phyloP scores from a whole-genome alignment of 73 alveolate species.

The Paramecium caudatum region DNA sequence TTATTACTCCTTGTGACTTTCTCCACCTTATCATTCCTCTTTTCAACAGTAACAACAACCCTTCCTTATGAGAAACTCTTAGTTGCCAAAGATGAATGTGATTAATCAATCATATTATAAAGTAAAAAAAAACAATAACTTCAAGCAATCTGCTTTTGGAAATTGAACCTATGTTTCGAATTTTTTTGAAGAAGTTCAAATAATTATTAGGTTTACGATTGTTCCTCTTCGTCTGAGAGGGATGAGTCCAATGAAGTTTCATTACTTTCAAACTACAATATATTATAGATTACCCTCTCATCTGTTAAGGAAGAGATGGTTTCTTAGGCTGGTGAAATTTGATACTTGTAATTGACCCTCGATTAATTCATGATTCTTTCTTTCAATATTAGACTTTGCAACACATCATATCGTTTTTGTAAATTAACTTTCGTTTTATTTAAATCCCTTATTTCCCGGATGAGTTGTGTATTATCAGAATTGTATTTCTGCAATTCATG shows the following conservation, averaged over 20 bases:
- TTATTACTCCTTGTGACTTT: no score
- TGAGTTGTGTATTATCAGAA: background rate
- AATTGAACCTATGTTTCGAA: slow-evolving; percentile 27
- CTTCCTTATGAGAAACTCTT: no score
- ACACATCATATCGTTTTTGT: slow-evolving; percentile 5
- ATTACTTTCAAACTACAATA: slow-evolving; percentile 50
- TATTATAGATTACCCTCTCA: background rate
- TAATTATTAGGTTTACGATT: background rate
- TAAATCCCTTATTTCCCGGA: slow-evolving; percentile 1
- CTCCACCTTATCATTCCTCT: no score
- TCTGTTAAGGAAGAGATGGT: slow-evolving; percentile 58
- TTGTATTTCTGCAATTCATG: background rate
- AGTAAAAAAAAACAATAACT: background rate
- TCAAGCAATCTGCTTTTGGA: slow-evolving; percentile 34
- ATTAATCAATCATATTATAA: no score
- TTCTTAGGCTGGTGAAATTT: slow-evolving; percentile 52
- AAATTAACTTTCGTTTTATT: background rate
- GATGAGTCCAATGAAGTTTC: slow-evolving; percentile 39
- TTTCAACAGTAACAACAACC: no score
- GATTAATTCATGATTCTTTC: background rate
- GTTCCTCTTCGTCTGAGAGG: slow-evolving; percentile 21
- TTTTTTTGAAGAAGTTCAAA: background rate
- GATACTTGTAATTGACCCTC: background rate
- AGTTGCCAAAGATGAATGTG: no score
- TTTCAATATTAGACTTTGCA: slow-evolving; percentile 2